Percentiles rank a stretch among this genome's conserved stretches.
phyloP scores from a whole-genome alignment of 768 basidiomycete species.

The Leucogyrophana mollusca region DNA sequence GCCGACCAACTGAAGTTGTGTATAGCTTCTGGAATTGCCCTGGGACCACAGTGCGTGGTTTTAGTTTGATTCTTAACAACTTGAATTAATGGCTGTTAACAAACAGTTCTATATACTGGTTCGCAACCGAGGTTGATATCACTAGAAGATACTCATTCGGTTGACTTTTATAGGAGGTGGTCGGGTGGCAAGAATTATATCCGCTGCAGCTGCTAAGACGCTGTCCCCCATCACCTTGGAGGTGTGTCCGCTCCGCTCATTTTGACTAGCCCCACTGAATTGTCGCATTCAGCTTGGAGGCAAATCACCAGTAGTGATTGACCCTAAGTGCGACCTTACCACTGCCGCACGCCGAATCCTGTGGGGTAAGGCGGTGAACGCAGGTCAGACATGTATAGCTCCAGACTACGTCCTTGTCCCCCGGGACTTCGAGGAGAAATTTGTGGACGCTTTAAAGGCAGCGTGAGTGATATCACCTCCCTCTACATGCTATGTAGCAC shows the following conservation, averaged over 20 bases:
- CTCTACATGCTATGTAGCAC: not conserved
- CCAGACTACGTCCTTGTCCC: constrained; percentile 55
- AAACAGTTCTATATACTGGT: constrained; percentile 20
- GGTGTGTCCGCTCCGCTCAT: constrained; percentile 25
- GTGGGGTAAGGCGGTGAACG: constrained; percentile 81
- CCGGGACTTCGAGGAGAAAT: constrained; percentile 34
- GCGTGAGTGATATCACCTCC: constrained; percentile 37
- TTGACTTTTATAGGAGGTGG: constrained; percentile 51
- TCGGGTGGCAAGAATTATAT: constrained; percentile 65
- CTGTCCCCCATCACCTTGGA: constrained; percentile 68
- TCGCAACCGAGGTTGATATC: constrained; percentile 5
- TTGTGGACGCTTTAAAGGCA: constrained; percentile 40
- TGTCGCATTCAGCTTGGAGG: constrained; percentile 55
- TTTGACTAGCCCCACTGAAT: not conserved
- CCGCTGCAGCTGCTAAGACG: constrained; percentile 72
- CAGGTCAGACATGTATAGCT: constrained; percentile 74
- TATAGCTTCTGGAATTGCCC: constrained; percentile 66
- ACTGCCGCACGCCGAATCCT: constrained; percentile 67
- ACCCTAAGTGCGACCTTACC: constrained; percentile 65
- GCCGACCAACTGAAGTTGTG: too few relatives aligned
- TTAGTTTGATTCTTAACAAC: not conserved
- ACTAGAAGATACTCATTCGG: constrained; percentile 4
- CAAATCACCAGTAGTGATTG: constrained; percentile 75
- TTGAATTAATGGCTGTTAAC: not conserved
- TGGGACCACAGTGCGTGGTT: constrained; percentile 56